Base-by-base conservation (phyloP, 2,329 filamentous ascomycete genomes). In the Aspergillus pseudoglaucus region DNA sequence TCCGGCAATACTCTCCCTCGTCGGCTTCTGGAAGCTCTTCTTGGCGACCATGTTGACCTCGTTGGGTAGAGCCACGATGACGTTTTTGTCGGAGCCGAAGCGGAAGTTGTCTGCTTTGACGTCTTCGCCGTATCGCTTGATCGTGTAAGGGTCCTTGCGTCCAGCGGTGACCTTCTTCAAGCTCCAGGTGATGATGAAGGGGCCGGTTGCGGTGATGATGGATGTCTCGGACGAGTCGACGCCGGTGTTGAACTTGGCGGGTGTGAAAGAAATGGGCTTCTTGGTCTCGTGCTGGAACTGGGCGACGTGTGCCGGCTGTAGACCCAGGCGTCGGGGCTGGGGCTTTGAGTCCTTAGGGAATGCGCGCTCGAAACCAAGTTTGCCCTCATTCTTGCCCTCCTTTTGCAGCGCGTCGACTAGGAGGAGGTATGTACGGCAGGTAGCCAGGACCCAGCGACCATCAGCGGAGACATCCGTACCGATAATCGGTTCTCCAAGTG, bases 31-130 rank as follows among this genome's bases (percentile, higher is more conserved):
- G 63, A 98, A 80, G 48, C 83, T 85, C 59, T 85, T 81, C 69
- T 91, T 90, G 41, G 85, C 86, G 10, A 98, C 88, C 90, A 97
- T 97, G 69, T 96, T 94, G 57, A 98, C 93, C 68, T 97, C 90
- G 64, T 98, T 95, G 2, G 93, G 90, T 54, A 98, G 75, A 1
- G 93, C 93, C 32, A 98, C 91, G 61, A 98, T 95, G 60, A 98
- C 89, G 61, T 96, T 96, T 80, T 95, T 95, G 69, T 98, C 93
- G 4, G 85, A 90, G 42, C 91, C 91, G 62, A 90, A 98, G 61
- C 93, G 90, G 82, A 98, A 98, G 67, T 98, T 95, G 67, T 98
- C 93, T 3, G 93, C 93, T 77, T 94, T 96, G 64, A 98, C 90
- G 54, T 95, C 87, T 61, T 98, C 93, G 1, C 83, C 80, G 65